Conservation (phyloP, 2,329 filamentous ascomycete genomes). For the Diaporthe vaccinii region DNA sequence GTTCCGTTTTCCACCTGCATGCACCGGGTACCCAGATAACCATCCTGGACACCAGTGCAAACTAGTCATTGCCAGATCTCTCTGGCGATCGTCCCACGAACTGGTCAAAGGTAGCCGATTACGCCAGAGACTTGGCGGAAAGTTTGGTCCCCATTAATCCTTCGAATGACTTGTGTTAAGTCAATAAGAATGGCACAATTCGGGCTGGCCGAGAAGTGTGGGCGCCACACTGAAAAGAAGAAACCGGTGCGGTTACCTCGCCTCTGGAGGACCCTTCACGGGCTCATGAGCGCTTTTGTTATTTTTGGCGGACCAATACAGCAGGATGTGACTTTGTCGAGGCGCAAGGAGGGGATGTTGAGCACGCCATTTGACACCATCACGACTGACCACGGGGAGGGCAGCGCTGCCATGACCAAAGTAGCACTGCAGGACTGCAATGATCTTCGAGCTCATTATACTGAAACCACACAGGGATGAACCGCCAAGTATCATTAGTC, state of each 20-base stretch:
- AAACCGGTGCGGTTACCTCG: neutral
- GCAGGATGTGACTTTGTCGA: conserved; percentile 11
- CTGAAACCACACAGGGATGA: conserved; percentile 28
- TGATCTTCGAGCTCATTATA: conserved; percentile 28
- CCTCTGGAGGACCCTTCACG: neutral
- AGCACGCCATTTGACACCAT: conserved; percentile 32
- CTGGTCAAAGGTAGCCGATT: neutral
- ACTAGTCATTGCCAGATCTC: conserved; percentile 4
- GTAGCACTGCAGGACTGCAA: conserved; percentile 19
- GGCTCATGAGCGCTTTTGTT: neutral
- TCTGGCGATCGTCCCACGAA: neutral
- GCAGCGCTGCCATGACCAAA: conserved; percentile 2
- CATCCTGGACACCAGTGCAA: neutral
- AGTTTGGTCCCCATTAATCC: conserved; percentile 5
- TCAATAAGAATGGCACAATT: too few relatives aligned
- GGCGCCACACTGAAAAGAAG: neutral
- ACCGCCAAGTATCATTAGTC: conserved; percentile 30
- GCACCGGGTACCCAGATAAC: neutral
- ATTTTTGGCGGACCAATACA: neutral
- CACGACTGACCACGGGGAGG: conserved; percentile 1
- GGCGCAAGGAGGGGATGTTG: neutral
- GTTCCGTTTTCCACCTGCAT: neutral
- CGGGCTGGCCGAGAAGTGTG: neutral
- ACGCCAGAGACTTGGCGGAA: neutral
- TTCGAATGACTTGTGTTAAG: neutral